Conservation (phyloP, 2,329 filamentous ascomycete species). For the Cryphonectria parasitica region DNA sequence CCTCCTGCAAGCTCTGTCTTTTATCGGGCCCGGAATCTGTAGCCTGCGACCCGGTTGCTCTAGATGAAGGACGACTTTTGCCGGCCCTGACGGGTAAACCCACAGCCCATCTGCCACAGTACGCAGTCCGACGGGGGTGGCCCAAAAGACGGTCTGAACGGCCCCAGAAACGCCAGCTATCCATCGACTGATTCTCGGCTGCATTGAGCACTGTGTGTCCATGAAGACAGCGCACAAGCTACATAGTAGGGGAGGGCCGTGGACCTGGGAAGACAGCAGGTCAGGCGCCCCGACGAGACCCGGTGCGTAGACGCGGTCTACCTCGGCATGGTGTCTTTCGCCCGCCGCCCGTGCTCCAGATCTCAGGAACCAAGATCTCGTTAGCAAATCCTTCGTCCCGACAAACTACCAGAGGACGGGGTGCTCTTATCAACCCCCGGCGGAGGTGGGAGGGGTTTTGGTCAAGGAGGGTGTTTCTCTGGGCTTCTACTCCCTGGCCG, state of each 20-base stretch:
- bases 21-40: slow-evolving; percentile 11
- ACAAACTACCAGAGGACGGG: slow-evolving; percentile 3
- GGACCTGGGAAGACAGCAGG: neutral
- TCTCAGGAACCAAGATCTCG: slow-evolving; percentile 22
- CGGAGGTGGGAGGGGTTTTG: neutral
- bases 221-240: neutral
- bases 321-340: slow-evolving; percentile 17
- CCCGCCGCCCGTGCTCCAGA: slow-evolving; percentile 20
- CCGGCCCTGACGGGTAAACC: slow-evolving; percentile 6
- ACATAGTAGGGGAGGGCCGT: neutral
- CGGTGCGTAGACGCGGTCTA: slow-evolving; percentile 12
- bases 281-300: slow-evolving; percentile 16
- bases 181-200: neutral
- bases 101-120: slow-evolving; percentile 6
- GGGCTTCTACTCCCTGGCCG: neutral
- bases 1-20: neutral
- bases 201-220: slow-evolving; percentile 20
- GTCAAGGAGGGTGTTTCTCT: neutral
- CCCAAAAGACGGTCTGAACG: slow-evolving; percentile 30
- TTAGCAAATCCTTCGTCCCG: slow-evolving; percentile 11
- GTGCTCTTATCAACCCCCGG: neutral
- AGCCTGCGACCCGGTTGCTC: neutral
- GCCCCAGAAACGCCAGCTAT: slow-evolving; percentile 24
- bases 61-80: neutral
- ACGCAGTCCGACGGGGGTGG: slow-evolving; percentile 7